Percentiles rank a stretch among this genome's conserved stretches.
These are phyloP conservation scores for Xylariomycetidae sp. DNA, from an alignment of 2,329 filamentous ascomycete species.

Conservation along the genomic window DNA sequence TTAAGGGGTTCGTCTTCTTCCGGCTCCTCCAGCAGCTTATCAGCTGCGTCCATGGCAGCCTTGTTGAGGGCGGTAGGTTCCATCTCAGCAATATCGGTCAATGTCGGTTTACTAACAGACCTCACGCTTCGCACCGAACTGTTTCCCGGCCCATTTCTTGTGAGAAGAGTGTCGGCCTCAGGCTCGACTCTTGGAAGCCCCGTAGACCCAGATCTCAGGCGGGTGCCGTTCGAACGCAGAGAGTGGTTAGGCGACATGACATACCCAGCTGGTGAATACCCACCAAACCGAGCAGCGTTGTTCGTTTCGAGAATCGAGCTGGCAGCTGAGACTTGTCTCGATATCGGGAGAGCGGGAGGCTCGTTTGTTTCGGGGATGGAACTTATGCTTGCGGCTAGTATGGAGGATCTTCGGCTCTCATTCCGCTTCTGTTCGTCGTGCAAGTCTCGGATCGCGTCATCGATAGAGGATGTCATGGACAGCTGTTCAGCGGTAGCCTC, in stretches of 20 bases:
- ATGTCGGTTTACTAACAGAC: slow-evolving; percentile 42
- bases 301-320: slow-evolving; percentile 68
- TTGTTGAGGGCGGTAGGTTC: slow-evolving; percentile 48
- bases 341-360: slow-evolving; percentile 28
- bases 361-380: slow-evolving; percentile 27
- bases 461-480: slow-evolving; percentile 70
- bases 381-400: slow-evolving; percentile 46
- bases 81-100: slow-evolving; percentile 54
- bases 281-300: slow-evolving; percentile 60
- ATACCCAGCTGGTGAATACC: slow-evolving; percentile 65
- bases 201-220: slow-evolving; percentile 52
- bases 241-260: slow-evolving; percentile 64
- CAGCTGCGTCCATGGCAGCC: slow-evolving; percentile 50
- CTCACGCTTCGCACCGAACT: slow-evolving; percentile 46
- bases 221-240: slow-evolving; percentile 43
- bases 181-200: slow-evolving; percentile 37
- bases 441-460: slow-evolving; percentile 70
- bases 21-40: slow-evolving; percentile 32
- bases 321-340: slow-evolving; percentile 43
- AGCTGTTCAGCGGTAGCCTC: slow-evolving; percentile 73
- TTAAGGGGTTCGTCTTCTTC: slow-evolving; percentile 32
- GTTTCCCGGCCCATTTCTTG: slow-evolving; percentile 52
- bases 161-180: slow-evolving; percentile 34
- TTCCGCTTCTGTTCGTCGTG: slow-evolving; percentile 66
- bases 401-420: slow-evolving; percentile 62